Evolutionary conservation across 108 stramenopile species (phyloP).

Genomic region (Stephanodiscus minutulus): DNA sequence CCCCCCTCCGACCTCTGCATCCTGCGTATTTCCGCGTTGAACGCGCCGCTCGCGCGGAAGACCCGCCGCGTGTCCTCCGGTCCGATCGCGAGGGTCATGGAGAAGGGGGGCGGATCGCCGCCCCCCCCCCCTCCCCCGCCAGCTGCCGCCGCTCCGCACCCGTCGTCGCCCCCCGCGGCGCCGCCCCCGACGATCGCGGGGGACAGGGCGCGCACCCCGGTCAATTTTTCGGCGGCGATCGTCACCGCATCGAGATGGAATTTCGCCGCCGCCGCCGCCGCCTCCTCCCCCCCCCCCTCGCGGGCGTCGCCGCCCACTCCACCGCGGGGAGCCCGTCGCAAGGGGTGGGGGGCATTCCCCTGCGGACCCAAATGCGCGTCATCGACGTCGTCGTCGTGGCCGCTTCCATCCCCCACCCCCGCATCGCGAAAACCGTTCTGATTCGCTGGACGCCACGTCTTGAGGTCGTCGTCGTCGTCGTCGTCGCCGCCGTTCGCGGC

Average conservation of each 20-base stretch:
- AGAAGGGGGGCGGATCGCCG: conserved; percentile 24
- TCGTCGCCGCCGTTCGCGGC: not conserved
- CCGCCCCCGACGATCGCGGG: not conserved
- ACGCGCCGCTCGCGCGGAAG: conserved; percentile 58
- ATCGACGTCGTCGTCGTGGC: not conserved
- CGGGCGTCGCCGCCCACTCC: not conserved
- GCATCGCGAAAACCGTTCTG: too few species aligned
- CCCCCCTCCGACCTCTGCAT: not conserved
- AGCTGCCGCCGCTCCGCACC: not conserved
- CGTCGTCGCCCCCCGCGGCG: not conserved
- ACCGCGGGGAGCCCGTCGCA: not conserved
- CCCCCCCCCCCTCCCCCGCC: not conserved
- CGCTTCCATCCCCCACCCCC: too few species aligned
- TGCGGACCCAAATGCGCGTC: not conserved
- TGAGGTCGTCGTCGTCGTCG: not conserved
- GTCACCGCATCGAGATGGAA: not conserved
- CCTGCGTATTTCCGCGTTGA: conserved; percentile 47
- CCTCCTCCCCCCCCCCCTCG: not conserved
- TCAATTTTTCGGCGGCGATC: not conserved
- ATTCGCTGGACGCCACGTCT: not conserved
- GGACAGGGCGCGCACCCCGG: not conserved
- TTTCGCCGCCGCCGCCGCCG: not conserved
- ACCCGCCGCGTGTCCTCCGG: conserved; percentile 63
- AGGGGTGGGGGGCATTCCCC: not conserved
- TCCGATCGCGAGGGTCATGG: conserved; percentile 71